phyloP scores from a whole-genome alignment of 306 rosid species.

The Macrotyloma uniflorum region DNA sequence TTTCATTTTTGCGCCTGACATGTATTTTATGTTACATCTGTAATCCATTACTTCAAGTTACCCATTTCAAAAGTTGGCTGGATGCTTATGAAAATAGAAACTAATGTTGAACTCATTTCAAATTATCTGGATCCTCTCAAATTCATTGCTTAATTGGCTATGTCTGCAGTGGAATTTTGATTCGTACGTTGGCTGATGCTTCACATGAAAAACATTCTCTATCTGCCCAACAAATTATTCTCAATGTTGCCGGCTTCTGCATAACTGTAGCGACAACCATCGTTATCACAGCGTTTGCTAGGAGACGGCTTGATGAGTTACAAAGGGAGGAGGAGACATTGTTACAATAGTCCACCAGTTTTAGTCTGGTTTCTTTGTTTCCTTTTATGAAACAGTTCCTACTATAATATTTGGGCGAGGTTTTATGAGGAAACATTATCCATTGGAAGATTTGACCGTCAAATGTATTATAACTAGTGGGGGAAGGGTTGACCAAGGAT shows the following conservation, averaged over 20 bases:
- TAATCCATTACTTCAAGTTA: not conserved
- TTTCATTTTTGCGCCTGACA: not conserved
- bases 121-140: constrained; percentile 14
- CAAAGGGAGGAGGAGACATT: constrained; percentile 65
- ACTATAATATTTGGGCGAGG: constrained; percentile 41
- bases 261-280: constrained; percentile 76
- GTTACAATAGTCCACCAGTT: constrained; percentile 54
- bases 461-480: constrained; percentile 43
- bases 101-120: not conserved
- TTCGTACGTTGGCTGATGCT: constrained; percentile 84
- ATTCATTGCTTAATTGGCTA: constrained; percentile 22
- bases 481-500: constrained; percentile 38
- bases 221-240: constrained; percentile 74
- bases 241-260: constrained; percentile 69
- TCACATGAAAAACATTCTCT: constrained; percentile 68
- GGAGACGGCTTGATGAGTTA: constrained; percentile 65
- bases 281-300: constrained; percentile 70
- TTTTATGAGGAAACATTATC: constrained; percentile 48
- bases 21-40: constrained; percentile 17
- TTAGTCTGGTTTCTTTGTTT: constrained; percentile 31
- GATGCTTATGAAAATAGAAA: constrained; percentile 20
- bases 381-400: constrained; percentile 32
- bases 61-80: constrained; percentile 3
- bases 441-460: constrained; percentile 40
- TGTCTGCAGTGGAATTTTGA: constrained; percentile 77